phyloP scores from a whole-genome alignment of 805 yeast genomes.

The Candida chauliodis region DNA sequence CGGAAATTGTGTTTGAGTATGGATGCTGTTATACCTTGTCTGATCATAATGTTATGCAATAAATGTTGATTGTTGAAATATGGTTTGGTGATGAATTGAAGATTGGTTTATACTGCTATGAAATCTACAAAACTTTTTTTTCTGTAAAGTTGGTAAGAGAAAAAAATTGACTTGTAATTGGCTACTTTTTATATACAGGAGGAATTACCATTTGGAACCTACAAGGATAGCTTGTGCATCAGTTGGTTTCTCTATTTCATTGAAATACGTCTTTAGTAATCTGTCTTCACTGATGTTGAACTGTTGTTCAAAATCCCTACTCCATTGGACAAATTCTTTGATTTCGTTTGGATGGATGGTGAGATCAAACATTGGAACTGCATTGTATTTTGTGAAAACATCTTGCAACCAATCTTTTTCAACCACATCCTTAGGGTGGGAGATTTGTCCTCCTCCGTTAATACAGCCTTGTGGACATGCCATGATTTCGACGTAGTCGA shows the following conservation, averaged over 20 bases:
- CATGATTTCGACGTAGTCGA: constrained; percentile 90
- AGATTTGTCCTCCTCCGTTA: constrained; percentile 92
- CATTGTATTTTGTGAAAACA: constrained; percentile 31
- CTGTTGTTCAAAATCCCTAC: constrained; percentile 25
- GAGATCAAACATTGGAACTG: constrained; percentile 22
- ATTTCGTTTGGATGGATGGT: constrained; percentile 8
- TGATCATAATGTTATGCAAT: constrained; percentile 8
- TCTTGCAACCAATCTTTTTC: constrained; percentile 45
- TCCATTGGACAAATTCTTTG: constrained; percentile 28
- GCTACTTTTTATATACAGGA: constrained; percentile 5
- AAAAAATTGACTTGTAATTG: constrained; percentile 9
- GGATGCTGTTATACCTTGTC: constrained; percentile 9
- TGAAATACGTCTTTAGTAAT: constrained; percentile 44
- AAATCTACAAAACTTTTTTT: constrained; percentile 1
- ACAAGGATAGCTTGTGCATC: constrained; percentile 46
- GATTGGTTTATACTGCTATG: neutral
- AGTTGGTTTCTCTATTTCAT: constrained; percentile 48
- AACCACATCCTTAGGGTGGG: constrained; percentile 36
- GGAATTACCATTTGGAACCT: constrained; percentile 53
- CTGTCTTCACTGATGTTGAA: constrained; percentile 32
- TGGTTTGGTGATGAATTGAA: neutral
- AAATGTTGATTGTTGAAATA: neutral
- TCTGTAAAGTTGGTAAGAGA: constrained; percentile 4
- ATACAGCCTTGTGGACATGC: constrained; percentile 98
- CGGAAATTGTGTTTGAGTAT: constrained; percentile 7